Evolutionary conservation across 768 basidiomycete species (phyloP), one percentile per base, ranked within the genome.

Genomic region (Daedalea quercina): DNA sequence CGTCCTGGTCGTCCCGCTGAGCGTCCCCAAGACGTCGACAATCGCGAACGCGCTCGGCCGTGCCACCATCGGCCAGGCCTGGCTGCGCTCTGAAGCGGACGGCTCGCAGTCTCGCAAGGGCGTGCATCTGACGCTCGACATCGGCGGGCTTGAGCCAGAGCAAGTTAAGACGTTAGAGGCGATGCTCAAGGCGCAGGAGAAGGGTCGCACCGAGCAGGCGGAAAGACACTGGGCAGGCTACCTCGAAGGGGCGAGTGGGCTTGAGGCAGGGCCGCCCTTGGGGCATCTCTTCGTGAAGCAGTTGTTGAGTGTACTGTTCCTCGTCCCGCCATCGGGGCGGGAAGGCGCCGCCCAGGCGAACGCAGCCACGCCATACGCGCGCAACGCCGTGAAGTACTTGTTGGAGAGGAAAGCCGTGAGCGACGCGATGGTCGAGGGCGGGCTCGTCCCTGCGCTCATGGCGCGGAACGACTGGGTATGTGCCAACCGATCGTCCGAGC

Each of bases 381-480:
- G 80, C 0, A 80, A 81, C 50, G 73, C 85, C 44, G 66, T 83
- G 11, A 71, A 70, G 43, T 72, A 76, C 63, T 72, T 91, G n/a
- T 69, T 92, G 3, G 72, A 81, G 61, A 72, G 70, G 48, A 68
- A 74, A 3, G 71, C 77, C 1, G 76, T 89, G 13, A 81, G 76
- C 51, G 74, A 78, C 41, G 74, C 70, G 25, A 87, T 90, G 85
- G 60, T 87, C 9, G 69, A 78, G 6, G 78, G 76, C 12, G 82
- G 81, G 2, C 65, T 91, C 17, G 59, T 90, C 34, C 70, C 71
- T 9, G 72, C 72, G 1, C 65, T 92, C 31, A 69, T 74, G 44
- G 64, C 73, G 48, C 76, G 74, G 53, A 70, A 73, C 41, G 90
- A 91, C 60, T 92, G 90, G 89, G 90, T 82, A 61, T 51, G 75